phyloP scores from a whole-genome alignment of 2,329 filamentous ascomycete species.

The Fusarium austroafricanum region DNA sequence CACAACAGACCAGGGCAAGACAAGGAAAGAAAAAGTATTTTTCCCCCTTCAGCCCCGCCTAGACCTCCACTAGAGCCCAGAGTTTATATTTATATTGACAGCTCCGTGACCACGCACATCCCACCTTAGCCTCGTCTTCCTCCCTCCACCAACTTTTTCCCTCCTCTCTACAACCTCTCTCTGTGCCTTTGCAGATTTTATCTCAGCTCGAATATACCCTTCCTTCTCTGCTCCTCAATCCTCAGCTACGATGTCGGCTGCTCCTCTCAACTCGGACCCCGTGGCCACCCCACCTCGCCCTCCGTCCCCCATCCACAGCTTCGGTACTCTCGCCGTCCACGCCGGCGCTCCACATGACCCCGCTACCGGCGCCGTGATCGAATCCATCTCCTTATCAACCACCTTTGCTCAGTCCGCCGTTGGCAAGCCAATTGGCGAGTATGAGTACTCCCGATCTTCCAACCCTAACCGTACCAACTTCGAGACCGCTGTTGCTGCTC shows the following conservation, averaged over 20 bases:
- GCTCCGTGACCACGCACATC: slow-evolving; percentile 19
- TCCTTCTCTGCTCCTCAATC: neutral
- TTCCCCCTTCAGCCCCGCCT: slow-evolving; percentile 29
- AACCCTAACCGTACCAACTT: slow-evolving; percentile 98
- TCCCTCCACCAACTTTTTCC: slow-evolving; percentile 6
- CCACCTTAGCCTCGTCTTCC: neutral
- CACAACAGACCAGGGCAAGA: slow-evolving; percentile 13
- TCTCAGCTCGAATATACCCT: neutral
- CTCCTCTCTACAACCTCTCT: neutral
- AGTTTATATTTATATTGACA: slow-evolving; percentile 36
- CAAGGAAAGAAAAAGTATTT: slow-evolving; percentile 20
- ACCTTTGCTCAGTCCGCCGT: slow-evolving; percentile 94
- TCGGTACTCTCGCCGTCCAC: slow-evolving; percentile 95
- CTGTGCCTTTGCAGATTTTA: neutral
- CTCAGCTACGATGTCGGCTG: slow-evolving; percentile 37
- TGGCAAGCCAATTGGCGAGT: slow-evolving; percentile 86
- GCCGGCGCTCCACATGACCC: slow-evolving; percentile 93
- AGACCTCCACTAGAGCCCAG: slow-evolving; percentile 31
- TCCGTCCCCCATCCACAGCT: slow-evolving; percentile 78
- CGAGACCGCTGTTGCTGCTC: slow-evolving; percentile 87
- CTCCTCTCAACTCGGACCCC: slow-evolving; percentile 56
- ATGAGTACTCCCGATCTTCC: slow-evolving; percentile 92
- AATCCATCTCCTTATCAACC: slow-evolving; percentile 93
- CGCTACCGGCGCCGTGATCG: slow-evolving; percentile 92
- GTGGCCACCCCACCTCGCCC: slow-evolving; percentile 80